Evolutionary conservation across 192 early-diverging fungal species (phyloP).

Genomic region (Neocallimastix lanati): DNA sequence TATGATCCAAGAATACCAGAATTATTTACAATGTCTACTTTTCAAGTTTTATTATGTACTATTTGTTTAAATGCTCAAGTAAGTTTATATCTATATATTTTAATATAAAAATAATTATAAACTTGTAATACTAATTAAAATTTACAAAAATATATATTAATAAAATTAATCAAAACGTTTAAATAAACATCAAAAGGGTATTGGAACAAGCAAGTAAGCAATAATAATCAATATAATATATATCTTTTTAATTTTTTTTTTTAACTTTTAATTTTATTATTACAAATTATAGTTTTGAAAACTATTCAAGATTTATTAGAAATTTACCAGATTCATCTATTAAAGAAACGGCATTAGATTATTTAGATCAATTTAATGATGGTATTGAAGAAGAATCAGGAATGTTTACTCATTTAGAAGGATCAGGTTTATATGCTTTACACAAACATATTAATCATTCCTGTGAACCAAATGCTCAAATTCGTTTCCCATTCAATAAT

Average conservation of each 20-base stretch:
- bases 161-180: too few relatives aligned
- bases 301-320: neutral
- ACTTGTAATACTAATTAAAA: too few relatives aligned
- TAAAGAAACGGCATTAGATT: neutral
- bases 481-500: neutral
- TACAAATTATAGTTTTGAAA: neutral
- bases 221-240: neutral
- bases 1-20: neutral
- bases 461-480: neutral
- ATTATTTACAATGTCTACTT: neutral
- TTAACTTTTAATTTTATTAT: too few relatives aligned
- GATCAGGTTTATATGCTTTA: neutral
- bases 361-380: neutral
- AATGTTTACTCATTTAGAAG: neutral
- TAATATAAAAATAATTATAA: too few relatives aligned
- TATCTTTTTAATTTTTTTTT: neutral
- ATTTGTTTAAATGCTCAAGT: neutral
- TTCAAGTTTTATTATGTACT: neutral
- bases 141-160: too few relatives aligned
- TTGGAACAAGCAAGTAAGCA: neutral
- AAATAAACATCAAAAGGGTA: neutral
- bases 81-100: too few relatives aligned
- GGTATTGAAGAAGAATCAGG: slow-evolving; percentile 1
- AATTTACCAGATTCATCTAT: neutral
- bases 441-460: neutral